phyloP scores from a whole-genome alignment of 2,329 filamentous ascomycete genomes.

The Botrytis medusae region DNA sequence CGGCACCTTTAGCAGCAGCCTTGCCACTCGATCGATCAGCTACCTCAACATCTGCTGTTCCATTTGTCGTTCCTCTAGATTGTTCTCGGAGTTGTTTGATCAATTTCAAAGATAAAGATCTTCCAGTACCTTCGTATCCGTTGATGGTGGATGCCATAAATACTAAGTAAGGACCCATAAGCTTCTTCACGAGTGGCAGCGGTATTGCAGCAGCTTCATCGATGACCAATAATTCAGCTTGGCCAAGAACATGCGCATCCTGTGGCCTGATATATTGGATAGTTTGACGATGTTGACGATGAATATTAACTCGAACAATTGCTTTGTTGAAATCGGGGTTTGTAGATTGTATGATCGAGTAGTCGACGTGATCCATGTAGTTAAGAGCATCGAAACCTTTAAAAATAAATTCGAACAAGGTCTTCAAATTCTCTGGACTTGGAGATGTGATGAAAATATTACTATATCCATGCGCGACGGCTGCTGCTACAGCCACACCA shows the following conservation, averaged over 20 bases:
- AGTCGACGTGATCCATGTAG: slow-evolving; percentile 94
- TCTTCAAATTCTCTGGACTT: slow-evolving; percentile 97
- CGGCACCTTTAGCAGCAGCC: slow-evolving; percentile 58
- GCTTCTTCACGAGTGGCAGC: slow-evolving; percentile 83
- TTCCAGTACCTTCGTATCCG: slow-evolving; percentile 94
- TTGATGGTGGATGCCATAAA: slow-evolving; percentile 99
- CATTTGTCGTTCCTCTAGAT: slow-evolving; percentile 64
- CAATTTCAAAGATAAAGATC: slow-evolving; percentile 90
- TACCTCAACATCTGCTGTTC: slow-evolving; percentile 61
- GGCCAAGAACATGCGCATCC: slow-evolving; percentile 90
- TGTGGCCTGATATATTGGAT: slow-evolving; percentile 98
- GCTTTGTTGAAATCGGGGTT: slow-evolving; percentile 99
- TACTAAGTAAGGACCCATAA: slow-evolving; percentile 94
- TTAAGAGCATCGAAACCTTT: slow-evolving; percentile 94
- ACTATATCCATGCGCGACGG: slow-evolving; percentile 93
- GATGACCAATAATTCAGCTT: slow-evolving; percentile 93
- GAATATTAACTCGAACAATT: slow-evolving; percentile 93
- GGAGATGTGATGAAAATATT: slow-evolving; percentile 99
- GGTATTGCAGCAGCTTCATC: slow-evolving; percentile 98
- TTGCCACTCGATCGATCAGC: slow-evolving; percentile 79
- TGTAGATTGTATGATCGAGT: slow-evolving; percentile 96
- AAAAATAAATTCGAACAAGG: slow-evolving; percentile 96
- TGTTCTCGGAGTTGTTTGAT: slow-evolving; percentile 97
- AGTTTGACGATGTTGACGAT: slow-evolving; percentile 91
- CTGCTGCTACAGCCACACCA: slow-evolving; percentile 90